Percentiles rank a stretch among this genome's conserved stretches.
phyloP scores from a whole-genome alignment of 2,329 filamentous ascomycete genomes.

The Alternaria longipes region DNA sequence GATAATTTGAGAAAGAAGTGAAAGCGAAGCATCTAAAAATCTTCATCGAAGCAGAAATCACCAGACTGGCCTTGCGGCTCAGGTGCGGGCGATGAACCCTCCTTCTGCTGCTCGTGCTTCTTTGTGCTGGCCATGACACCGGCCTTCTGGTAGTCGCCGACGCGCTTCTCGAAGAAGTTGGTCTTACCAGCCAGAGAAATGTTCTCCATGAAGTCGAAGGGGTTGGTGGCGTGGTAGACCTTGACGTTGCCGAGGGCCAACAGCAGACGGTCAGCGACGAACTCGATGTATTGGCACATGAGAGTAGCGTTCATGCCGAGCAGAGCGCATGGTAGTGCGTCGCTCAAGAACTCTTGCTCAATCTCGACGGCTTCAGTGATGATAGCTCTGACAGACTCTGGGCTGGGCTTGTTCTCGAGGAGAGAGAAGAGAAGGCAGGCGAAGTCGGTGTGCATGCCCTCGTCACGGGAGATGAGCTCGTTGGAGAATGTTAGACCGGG shows the following conservation, averaged over 20 bases:
- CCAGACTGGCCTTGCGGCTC: conserved; percentile 62
- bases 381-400: conserved; percentile 82
- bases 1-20: conserved; percentile 23
- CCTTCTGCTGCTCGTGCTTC: conserved; percentile 66
- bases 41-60: conserved; percentile 93
- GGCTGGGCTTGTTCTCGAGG: conserved; percentile 87
- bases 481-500: conserved; percentile 98
- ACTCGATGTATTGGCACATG: conserved; percentile 99
- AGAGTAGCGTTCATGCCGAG: conserved; percentile 97
- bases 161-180: conserved; percentile 99
- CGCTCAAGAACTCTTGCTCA: conserved; percentile 97
- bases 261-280: conserved; percentile 94
- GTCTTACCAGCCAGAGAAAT: conserved; percentile 99
- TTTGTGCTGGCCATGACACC: conserved; percentile 96
- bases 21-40: conserved; percentile 74
- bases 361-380: conserved; percentile 94
- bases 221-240: conserved; percentile 90
- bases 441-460: conserved; percentile 99
- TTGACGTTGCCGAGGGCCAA: conserved; percentile 94
- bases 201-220: conserved; percentile 99
- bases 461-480: conserved; percentile 98
- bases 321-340: conserved; percentile 89
- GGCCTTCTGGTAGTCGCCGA: conserved; percentile 99
- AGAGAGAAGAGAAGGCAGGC: conserved; percentile 98
- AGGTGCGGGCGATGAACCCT: conserved; percentile 55